Evolutionary conservation across 73 alveolate species (phyloP).

Genomic region (Paramecium sexaurelia): DNA sequence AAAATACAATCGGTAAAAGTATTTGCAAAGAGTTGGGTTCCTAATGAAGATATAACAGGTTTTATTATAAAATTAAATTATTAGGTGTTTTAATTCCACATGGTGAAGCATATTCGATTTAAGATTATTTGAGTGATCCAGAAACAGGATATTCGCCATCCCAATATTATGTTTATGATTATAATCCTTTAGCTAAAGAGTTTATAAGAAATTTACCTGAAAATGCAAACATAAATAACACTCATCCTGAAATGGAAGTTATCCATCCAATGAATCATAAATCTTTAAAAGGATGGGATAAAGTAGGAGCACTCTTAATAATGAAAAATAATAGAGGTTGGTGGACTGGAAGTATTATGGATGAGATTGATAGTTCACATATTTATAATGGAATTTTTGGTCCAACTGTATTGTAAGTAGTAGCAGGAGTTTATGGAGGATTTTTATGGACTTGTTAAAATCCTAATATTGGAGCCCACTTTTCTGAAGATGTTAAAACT

Average conservation of each 20-base stretch:
- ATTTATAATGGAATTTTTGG: neutral
- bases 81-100: slow-evolving; percentile 41
- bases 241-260: slow-evolving; percentile 21
- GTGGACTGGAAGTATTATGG: slow-evolving; percentile 53
- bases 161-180: slow-evolving; percentile 37
- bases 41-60: slow-evolving; percentile 23
- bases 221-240: neutral
- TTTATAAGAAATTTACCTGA: neutral
- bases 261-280: slow-evolving; percentile 30
- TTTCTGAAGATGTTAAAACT: slow-evolving; percentile 1
- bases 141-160: slow-evolving; percentile 49
- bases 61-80: neutral
- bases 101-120: slow-evolving; percentile 30
- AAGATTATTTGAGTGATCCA: slow-evolving; percentile 46
- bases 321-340: slow-evolving; percentile 53
- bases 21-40: slow-evolving; percentile 17
- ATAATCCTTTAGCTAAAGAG: neutral
- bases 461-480: neutral
- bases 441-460: slow-evolving; percentile 5
- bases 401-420: slow-evolving; percentile 17
- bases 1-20: neutral
- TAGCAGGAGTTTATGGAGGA: slow-evolving; percentile 33
- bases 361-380: neutral
- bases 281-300: slow-evolving; percentile 10
- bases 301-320: slow-evolving; percentile 17